Conservation (phyloP, 306 rosid species). For the Cucurbita moschata region DNA sequence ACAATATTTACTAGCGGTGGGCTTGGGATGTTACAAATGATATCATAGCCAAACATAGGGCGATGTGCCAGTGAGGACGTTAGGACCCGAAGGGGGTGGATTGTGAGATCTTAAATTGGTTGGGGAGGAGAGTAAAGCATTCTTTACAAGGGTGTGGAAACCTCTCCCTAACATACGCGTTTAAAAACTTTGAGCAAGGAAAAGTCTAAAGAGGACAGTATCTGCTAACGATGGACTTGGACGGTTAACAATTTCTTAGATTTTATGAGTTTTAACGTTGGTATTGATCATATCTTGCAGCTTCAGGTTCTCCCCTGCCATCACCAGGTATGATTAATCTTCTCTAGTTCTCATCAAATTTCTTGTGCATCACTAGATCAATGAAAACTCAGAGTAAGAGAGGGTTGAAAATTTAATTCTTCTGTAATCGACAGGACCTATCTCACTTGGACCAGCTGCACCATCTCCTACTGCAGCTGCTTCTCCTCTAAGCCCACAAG, state of each 20-base stretch:
- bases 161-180: too few species aligned
- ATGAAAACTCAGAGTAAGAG: not conserved
- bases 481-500: slow-evolving; percentile 4
- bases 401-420: not conserved
- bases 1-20: too few species aligned
- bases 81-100: too few species aligned
- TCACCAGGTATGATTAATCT: slow-evolving; percentile 38
- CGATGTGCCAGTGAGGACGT: too few species aligned
- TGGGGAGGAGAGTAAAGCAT: too few species aligned
- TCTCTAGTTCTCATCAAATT: not conserved
- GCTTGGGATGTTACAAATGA: too few species aligned
- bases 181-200: too few species aligned
- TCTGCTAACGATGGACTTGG: too few species aligned
- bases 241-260: not conserved
- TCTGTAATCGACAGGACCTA: not conserved
- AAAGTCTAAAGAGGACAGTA: too few species aligned
- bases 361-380: not conserved
- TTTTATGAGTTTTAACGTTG: not conserved
- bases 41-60: too few species aligned
- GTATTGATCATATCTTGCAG: slow-evolving; percentile 21
- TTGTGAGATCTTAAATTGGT: too few species aligned
- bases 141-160: too few species aligned
- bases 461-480: not conserved
- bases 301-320: slow-evolving; percentile 42
- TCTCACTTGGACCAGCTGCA: slow-evolving; percentile 1